phyloP scores from a whole-genome alignment of 2,329 filamentous ascomycete genomes.

The Colletotrichum somersetense region DNA sequence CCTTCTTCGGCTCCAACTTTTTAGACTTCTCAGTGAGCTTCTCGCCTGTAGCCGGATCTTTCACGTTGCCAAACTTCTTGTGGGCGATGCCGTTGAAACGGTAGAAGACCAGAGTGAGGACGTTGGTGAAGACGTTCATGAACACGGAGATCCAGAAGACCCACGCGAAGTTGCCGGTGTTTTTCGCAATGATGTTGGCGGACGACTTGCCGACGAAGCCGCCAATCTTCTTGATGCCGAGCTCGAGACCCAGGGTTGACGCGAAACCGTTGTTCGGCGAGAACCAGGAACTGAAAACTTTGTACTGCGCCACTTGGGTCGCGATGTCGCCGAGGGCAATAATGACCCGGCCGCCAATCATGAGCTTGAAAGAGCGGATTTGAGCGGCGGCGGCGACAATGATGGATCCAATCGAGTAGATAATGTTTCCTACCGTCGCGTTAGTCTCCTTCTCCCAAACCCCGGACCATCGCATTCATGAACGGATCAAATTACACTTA shows the following conservation, averaged over 20 bases:
- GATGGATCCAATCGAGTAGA: constrained; percentile 70
- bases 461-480: not conserved
- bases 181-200: constrained; percentile 69
- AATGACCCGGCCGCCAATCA: constrained; percentile 69
- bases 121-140: constrained; percentile 74
- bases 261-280: constrained; percentile 72
- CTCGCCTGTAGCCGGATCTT: constrained; percentile 70
- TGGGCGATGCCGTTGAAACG: constrained; percentile 66
- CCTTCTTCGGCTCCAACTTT: constrained; percentile 67
- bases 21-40: constrained; percentile 70
- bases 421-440: constrained; percentile 63
- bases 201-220: constrained; percentile 71
- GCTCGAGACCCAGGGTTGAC: constrained; percentile 70
- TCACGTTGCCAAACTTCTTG: constrained; percentile 58
- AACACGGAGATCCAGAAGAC: constrained; percentile 72
- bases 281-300: constrained; percentile 75
- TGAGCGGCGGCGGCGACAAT: constrained; percentile 69
- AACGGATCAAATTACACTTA: not conserved
- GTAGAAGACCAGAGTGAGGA: constrained; percentile 65
- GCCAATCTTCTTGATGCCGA: constrained; percentile 72
- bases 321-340: constrained; percentile 72
- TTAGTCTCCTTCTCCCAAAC: not conserved
- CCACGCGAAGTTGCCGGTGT: constrained; percentile 71
- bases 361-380: constrained; percentile 68
- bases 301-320: constrained; percentile 74